Evolutionary conservation across 768 basidiomycete species (phyloP), one percentile per base, ranked within the genome.

Genomic region (Kwoniella bestiolae): DNA sequence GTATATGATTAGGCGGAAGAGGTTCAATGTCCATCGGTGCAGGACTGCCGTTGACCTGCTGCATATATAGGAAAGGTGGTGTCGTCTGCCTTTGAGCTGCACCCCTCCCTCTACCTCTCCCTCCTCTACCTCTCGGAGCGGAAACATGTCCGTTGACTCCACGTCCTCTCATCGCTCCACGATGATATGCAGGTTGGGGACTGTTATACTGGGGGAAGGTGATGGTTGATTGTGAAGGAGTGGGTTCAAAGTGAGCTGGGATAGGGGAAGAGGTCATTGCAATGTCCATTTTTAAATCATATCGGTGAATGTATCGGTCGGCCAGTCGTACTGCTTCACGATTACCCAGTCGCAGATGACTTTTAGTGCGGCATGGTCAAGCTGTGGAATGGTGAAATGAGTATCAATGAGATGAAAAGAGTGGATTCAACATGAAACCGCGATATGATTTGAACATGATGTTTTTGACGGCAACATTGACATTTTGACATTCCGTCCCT

Each of bases 211-310:
- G n/a, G n/a, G n/a, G n/a, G n/a, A n/a, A n/a, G n/a, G n/a, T n/a
- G n/a, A n/a, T n/a, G n/a, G n/a, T n/a, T n/a, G n/a, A n/a, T n/a
- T n/a, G n/a, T n/a, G n/a, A n/a, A n/a, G n/a, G n/a, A n/a, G n/a
- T n/a, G n/a, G n/a, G n/a, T 62, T 50, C 12, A 52, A 38, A 41
- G 23, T 56, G 61, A 21, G 47, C 26, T 7, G 52, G 12, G 3
- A n/a, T 41, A 12, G 61, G 61, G 6, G 61, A 63, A 5, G 61
- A 63, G 28, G 61, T 38, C 11, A 55, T 46, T 26, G 61, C 61
- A 34, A 63, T 45, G 11, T 63, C 61, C 52, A 63, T 53, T 45
- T 16, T 51, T 28, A 28, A 35, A 4, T 53, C 31, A 45, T 45
- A 12, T 26, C 21, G 44, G 18, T 64, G 28, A 52, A 60, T 41